Conservation (phyloP, 2,329 filamentous ascomycete genomes). For the Tympanopsis confertula region DNA sequence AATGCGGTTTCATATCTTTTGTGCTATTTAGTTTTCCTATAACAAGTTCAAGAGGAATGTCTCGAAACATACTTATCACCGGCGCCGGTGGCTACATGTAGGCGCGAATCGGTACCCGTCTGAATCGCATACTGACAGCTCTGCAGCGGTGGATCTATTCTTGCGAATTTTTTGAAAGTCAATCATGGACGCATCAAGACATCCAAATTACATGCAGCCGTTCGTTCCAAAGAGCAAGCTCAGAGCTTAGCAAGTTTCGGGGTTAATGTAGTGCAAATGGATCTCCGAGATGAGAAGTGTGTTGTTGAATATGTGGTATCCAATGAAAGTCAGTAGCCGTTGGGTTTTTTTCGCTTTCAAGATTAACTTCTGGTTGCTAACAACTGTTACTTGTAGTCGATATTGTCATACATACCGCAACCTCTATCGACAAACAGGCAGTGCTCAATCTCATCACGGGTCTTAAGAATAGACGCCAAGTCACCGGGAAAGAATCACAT, state of each 20-base stretch:
- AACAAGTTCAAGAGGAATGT: too few relatives aligned
- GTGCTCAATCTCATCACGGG: constrained; percentile 16
- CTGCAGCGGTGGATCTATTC: constrained; percentile 20
- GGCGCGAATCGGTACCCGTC: constrained; percentile 1
- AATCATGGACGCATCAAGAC: constrained; percentile 9
- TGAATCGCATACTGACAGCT: neutral
- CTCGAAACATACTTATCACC: constrained; percentile 18
- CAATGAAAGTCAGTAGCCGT: constrained; percentile 14
- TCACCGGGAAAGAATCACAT: constrained; percentile 12
- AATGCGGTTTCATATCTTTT: too few relatives aligned
- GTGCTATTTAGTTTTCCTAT: too few relatives aligned
- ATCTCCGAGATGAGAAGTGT: constrained; percentile 15
- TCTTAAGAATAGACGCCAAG: constrained; percentile 15
- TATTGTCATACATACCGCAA: constrained; percentile 21
- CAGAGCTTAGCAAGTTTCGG: constrained; percentile 15
- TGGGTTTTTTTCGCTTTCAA: too few relatives aligned
- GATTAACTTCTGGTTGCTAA: constrained; percentile 3
- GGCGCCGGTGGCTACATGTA: constrained; percentile 22
- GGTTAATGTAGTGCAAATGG: constrained; percentile 15
- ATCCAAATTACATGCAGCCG: constrained; percentile 16
- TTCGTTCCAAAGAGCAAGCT: constrained; percentile 18
- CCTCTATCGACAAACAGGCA: constrained; percentile 13
- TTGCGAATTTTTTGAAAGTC: constrained; percentile 16
- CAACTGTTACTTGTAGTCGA: constrained; percentile 14
- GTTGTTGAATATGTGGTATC: constrained; percentile 9